Evolutionary conservation across 2,329 filamentous ascomycete genomes (phyloP), one percentile per base, ranked within the genome.

Genomic region (Botrytis sinoallii): DNA sequence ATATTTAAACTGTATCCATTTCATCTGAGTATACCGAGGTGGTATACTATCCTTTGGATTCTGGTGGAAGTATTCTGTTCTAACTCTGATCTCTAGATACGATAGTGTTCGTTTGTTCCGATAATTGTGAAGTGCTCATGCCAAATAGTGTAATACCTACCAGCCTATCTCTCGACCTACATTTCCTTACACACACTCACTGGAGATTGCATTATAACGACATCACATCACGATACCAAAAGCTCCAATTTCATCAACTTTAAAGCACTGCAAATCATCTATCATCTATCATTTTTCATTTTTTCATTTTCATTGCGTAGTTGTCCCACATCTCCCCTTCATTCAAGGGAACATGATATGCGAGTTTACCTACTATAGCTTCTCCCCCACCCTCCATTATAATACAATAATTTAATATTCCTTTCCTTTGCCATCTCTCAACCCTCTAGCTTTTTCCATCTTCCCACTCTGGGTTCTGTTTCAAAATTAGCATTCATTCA

Each of bases 401-500:
- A 80, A 79, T 81, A 81, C 79, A 81, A 75, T 80, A 69, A n/a
- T 79, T 78, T 57, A 57, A 78, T 79, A 63, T n/a, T 18, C 35
- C 60, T 18, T 79, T 78, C 71, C 68, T 77, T 74, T 71, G 75
- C 75, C 9, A 59, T 69, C 52, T 48, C 55, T 75, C 48, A 48
- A 55, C 69, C 71, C 42, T 75, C 79, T 74, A 81, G 73, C 80
- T 81, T 76, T 87, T 88, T 73, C 83, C 84, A 74, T 82, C 83
- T 35, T 87, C 85, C 86, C 86, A 88, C 59, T 88, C 85, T 9
- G 86, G 86, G 78, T 88, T 88, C 86, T 88, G 75, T 46, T 38
- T 16, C n/a, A 22, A 64, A 25, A 46, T 77, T 71, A 78, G 75
- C 64, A 70, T 44, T 68, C 6, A 22, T 35, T 35, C 57, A 22